Conservation (phyloP, 305 asterid species). For the Solanum hybrid region DNA sequence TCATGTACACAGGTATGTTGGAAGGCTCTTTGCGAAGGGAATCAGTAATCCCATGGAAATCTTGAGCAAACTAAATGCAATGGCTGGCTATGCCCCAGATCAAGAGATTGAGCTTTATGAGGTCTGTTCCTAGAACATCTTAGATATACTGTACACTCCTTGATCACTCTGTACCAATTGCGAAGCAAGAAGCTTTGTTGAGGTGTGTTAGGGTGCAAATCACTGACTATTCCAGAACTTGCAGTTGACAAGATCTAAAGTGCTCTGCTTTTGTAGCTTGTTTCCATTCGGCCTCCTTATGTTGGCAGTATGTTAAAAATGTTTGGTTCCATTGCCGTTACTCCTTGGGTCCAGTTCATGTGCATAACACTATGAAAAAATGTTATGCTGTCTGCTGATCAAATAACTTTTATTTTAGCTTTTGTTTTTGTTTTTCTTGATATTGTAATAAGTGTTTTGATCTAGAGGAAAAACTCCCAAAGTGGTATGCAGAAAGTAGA, state of each 20-base stretch:
- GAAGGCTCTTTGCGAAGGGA: slow-evolving; percentile 13
- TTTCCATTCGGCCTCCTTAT: not conserved
- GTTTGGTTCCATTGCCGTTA: not conserved
- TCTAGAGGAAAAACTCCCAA: not conserved
- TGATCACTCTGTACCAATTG: not conserved
- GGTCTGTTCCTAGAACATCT: slow-evolving; percentile 6
- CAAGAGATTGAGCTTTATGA: slow-evolving; percentile 16
- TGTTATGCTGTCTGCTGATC: not conserved
- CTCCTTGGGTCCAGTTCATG: not conserved
- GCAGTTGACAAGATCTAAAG: not conserved
- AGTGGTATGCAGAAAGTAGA: not conserved
- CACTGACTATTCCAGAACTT: not conserved
- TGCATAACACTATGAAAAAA: not conserved
- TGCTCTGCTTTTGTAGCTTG: not conserved
- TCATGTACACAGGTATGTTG: slow-evolving; percentile 12
- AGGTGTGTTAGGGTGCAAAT: not conserved
- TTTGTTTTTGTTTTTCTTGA: not conserved
- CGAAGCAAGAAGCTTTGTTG: not conserved
- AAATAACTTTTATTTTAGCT: not conserved
- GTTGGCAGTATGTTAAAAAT: not conserved
- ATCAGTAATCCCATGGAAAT: slow-evolving; percentile 6
- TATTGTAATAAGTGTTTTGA: not conserved
- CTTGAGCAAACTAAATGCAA: slow-evolving; percentile 9
- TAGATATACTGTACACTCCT: not conserved
- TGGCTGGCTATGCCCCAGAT: slow-evolving; percentile 17